Evolutionary conservation across 371 early-diverging fungal genomes (phyloP).

Genomic region (Rhizopus delemar): DNA sequence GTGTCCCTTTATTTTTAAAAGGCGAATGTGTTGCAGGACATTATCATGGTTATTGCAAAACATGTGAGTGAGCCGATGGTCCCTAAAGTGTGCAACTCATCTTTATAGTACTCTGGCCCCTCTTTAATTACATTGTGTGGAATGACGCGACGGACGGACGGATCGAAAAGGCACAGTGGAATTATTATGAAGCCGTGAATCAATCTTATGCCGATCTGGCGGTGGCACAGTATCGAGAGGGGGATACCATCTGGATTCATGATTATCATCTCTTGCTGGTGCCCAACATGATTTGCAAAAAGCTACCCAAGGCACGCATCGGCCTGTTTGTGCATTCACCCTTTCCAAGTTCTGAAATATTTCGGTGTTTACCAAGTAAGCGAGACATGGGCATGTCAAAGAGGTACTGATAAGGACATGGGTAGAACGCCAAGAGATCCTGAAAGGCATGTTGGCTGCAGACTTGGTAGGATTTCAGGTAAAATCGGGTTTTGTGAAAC

Average conservation of each 20-base stretch:
- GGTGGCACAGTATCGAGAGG: conserved; percentile 66
- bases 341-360: conserved; percentile 93
- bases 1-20: conserved; percentile 79
- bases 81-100: too few relatives aligned
- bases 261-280: conserved; percentile 97
- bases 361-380: conserved; percentile 88
- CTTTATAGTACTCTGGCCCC: conserved; percentile 87
- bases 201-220: conserved; percentile 79
- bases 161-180: conserved; percentile 74
- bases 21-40: conserved; percentile 70
- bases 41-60: conserved; percentile 92
- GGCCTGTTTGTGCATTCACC: conserved; percentile 99
- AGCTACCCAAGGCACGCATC: conserved; percentile 81
- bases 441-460: conserved; percentile 90
- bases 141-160: conserved; percentile 72
- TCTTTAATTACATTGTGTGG: conserved; percentile 93
- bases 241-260: conserved; percentile 98
- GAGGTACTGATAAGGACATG: conserved; percentile 53
- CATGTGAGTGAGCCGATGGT: conserved; percentile 51
- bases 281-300: conserved; percentile 82
- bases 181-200: conserved; percentile 85
- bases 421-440: conserved; percentile 87
- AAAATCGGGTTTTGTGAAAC: background rate
- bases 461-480: conserved; percentile 93
- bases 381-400: background rate